Percentiles rank a stretch among this genome's conserved stretches.
phyloP scores from a whole-genome alignment of 257 asterid genomes.

The Parsonsia alboflavescens region DNA sequence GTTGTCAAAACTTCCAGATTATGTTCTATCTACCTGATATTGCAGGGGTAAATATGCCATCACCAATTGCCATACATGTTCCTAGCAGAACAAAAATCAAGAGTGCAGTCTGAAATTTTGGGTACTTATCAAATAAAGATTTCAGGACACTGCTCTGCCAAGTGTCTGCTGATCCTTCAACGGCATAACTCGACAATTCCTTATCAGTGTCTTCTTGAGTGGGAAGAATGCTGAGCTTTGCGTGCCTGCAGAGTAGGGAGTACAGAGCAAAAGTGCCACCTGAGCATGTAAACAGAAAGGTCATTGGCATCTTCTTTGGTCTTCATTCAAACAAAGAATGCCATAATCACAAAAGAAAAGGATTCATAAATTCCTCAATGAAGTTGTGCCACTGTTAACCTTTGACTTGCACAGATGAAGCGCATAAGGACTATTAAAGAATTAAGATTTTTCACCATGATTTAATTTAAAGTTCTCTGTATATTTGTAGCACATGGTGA shows the following conservation, averaged over 20 bases:
- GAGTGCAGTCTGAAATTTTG: slow-evolving; percentile 23
- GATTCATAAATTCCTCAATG: not conserved
- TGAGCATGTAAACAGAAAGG: slow-evolving; percentile 9
- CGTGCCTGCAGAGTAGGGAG: slow-evolving; percentile 44
- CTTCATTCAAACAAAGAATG: not conserved
- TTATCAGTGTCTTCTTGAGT: slow-evolving; percentile 38
- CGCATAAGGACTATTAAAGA: not conserved
- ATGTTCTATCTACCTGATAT: slow-evolving; percentile 30
- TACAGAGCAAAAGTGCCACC: slow-evolving; percentile 47
- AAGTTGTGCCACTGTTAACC: not conserved
- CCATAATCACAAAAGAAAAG: not conserved
- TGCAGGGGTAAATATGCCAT: slow-evolving; percentile 42
- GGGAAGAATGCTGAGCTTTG: slow-evolving; percentile 37
- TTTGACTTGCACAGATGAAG: not conserved
- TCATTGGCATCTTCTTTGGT: not conserved
- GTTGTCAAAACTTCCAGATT: not conserved
- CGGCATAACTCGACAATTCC: slow-evolving; percentile 27
- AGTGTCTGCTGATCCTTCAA: slow-evolving; percentile 23
- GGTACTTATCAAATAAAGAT: slow-evolving; percentile 31
- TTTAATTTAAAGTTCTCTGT: not conserved
- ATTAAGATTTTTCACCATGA: not conserved
- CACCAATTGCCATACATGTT: slow-evolving; percentile 43
- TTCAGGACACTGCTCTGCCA: slow-evolving; percentile 22
- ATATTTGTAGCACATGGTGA: not conserved
- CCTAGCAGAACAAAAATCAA: slow-evolving; percentile 37